Base-by-base conservation (phyloP, 1,284 basidiomycete species). In the Cronartium quercuum region DNA sequence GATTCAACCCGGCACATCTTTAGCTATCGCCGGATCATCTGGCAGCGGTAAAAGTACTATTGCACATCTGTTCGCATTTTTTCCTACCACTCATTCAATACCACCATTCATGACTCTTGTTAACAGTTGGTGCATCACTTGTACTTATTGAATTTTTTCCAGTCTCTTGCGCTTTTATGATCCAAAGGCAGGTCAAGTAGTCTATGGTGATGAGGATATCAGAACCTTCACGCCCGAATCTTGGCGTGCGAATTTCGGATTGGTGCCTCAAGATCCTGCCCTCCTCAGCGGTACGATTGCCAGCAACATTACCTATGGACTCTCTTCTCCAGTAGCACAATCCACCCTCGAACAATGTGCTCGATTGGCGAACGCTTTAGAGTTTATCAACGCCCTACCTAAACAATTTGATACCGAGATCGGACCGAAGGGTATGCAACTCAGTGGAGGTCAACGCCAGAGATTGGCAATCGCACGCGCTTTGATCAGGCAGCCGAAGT, bases 141-240 rank as follows among this genome's bases (percentile, higher is more conserved):
- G 80, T 81, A 24, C 80, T 81, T 12, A 78, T 15, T 94, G 92
- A 0, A 86, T 96, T 55, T 92, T 95, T 80, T 89, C 90, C 9
- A 85, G 98, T 7, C 85, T 98, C 65, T 84, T 95, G 77, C 86
- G 94, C 65, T 98, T 92, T 84, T 98, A 98, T 82, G 94, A 98
- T 80, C 94, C 95, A 0, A 84, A 88, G 35, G 83, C 85, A 42
- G 96, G 96, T 0, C 87, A n/a, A 1, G 37, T 24, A 41, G 81
- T 65, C 0, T 77, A 88, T 68, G 80, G 80, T 13, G 78, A 79
- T 41, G 79, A 81, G n/a, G 90, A 94, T 81, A 93, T 98, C 77
- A 86, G 89, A 18, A 86, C 90, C 68, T 93, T 94, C 80, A 89
- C 88, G 5, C 86, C 90, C 6, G 86, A 88, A 44, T 92, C 91